These are phyloP conservation scores for Aegilops bicornis DNA, from an alignment of 176 grass and related monocot species.

Conservation along the genomic window DNA sequence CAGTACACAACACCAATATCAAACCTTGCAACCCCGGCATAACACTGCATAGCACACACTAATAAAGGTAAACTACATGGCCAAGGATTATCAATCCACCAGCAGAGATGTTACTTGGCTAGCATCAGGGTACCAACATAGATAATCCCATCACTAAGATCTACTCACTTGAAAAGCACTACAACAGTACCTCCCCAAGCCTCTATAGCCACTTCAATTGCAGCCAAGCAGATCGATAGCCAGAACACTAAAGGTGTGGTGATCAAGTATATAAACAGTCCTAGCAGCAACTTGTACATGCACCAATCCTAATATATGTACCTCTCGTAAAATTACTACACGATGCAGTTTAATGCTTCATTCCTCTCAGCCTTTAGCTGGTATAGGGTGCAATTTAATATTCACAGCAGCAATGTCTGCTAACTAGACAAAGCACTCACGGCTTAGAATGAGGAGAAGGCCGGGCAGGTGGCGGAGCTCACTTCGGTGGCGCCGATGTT, in stretches of 20 bases:
- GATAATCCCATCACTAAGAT: background rate
- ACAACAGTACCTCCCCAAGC: too few species aligned
- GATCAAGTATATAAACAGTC: too few species aligned
- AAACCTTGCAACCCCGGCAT: background rate
- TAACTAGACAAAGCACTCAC: background rate
- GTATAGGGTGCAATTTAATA: background rate
- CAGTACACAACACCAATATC: too few species aligned
- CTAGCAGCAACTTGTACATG: too few species aligned
- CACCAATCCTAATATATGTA: background rate
- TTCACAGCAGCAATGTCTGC: background rate
- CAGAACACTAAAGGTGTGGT: too few species aligned
- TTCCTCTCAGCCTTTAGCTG: background rate
- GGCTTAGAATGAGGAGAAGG: background rate
- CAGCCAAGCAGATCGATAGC: too few species aligned
- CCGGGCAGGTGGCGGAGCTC: background rate
- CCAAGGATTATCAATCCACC: background rate
- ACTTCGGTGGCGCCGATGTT: constrained; percentile 95
- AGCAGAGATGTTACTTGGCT: background rate
- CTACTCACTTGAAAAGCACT: too few species aligned
- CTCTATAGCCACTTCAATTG: too few species aligned
- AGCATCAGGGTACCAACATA: background rate
- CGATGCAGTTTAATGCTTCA: background rate
- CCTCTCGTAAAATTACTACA: background rate
- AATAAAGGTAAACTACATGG: background rate
- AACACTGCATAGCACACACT: background rate